These are phyloP conservation scores for Fusarium anthophilum DNA, from an alignment of 2,329 filamentous ascomycete genomes.

Conservation along the genomic window DNA sequence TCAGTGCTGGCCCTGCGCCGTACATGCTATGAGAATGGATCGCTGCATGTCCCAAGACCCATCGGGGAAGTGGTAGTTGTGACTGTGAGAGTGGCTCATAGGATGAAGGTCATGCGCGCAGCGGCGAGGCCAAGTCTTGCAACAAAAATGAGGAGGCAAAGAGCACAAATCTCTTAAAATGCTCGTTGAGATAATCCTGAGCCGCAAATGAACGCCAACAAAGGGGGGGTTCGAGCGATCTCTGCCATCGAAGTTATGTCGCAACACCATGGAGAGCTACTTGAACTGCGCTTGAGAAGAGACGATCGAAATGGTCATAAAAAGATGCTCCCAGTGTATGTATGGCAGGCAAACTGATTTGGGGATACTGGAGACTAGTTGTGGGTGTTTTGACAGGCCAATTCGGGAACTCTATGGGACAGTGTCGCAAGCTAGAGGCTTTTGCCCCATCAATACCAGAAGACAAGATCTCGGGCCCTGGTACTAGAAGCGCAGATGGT, in stretches of 20 bases:
- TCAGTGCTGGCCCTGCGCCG: background rate
- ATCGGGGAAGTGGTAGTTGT: too few relatives aligned
- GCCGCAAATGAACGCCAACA: background rate
- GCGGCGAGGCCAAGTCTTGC: too few relatives aligned
- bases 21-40: too few relatives aligned
- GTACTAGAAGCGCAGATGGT: background rate
- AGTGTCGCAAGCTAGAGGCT: background rate
- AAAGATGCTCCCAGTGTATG: background rate
- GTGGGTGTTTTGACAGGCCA: background rate
- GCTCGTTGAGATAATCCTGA: background rate
- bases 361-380: background rate
- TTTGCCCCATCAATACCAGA: too few relatives aligned
- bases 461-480: too few relatives aligned
- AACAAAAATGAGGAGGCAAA: background rate
- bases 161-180: background rate
- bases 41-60: background rate
- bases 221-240: too few relatives aligned
- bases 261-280: too few relatives aligned
- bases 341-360: too few relatives aligned
- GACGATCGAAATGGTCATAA: too few relatives aligned
- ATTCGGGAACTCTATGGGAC: background rate
- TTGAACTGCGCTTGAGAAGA: background rate
- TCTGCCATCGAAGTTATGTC: too few relatives aligned
- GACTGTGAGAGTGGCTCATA: too few relatives aligned
- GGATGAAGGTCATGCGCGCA: background rate